These are phyloP conservation scores for Leccinum truebloodii DNA, from an alignment of 768 basidiomycete genomes.

Conservation along the genomic window DNA sequence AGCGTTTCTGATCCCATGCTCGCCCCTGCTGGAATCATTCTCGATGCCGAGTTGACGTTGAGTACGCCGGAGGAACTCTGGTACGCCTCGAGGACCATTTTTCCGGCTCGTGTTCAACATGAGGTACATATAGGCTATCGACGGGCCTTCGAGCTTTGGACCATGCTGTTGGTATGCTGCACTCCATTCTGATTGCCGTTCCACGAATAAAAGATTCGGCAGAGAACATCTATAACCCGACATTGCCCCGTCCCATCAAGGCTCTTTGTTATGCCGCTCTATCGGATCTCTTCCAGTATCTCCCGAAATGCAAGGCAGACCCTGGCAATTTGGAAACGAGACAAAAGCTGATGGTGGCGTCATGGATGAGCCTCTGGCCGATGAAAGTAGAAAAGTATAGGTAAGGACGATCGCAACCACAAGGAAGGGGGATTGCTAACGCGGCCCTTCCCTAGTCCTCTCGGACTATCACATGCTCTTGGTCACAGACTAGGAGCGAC, in stretches of 20 bases:
- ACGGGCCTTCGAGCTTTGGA: slow-evolving; percentile 79
- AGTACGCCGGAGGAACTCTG: slow-evolving; percentile 74
- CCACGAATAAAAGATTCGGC: background rate
- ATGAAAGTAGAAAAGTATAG: slow-evolving; percentile 54
- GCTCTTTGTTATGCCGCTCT: slow-evolving; percentile 65
- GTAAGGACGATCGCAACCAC: slow-evolving; percentile 32
- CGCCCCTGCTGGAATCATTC: slow-evolving; percentile 70
- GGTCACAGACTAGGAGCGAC: slow-evolving; percentile 73
- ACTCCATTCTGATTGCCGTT: background rate
- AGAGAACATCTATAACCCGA: slow-evolving; percentile 62
- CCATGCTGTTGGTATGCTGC: slow-evolving; percentile 65
- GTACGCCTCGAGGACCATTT: slow-evolving; percentile 36
- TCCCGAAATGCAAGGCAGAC: slow-evolving; percentile 63
- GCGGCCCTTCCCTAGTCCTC: slow-evolving; percentile 39
- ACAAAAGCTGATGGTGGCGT: slow-evolving; percentile 69
- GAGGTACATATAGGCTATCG: slow-evolving; percentile 54
- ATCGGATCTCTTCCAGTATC: slow-evolving; percentile 71
- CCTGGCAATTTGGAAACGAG: slow-evolving; percentile 57
- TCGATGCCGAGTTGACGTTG: slow-evolving; percentile 75
- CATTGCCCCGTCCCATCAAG: slow-evolving; percentile 59
- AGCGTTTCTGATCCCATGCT: slow-evolving; percentile 53
- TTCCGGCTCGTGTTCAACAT: slow-evolving; percentile 11
- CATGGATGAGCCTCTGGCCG: slow-evolving; percentile 84
- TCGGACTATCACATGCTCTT: slow-evolving; percentile 77
- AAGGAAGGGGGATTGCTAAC: background rate